Conservation (phyloP, 2,329 filamentous ascomycete genomes). For the Ceratocystis eucalypticola region DNA sequence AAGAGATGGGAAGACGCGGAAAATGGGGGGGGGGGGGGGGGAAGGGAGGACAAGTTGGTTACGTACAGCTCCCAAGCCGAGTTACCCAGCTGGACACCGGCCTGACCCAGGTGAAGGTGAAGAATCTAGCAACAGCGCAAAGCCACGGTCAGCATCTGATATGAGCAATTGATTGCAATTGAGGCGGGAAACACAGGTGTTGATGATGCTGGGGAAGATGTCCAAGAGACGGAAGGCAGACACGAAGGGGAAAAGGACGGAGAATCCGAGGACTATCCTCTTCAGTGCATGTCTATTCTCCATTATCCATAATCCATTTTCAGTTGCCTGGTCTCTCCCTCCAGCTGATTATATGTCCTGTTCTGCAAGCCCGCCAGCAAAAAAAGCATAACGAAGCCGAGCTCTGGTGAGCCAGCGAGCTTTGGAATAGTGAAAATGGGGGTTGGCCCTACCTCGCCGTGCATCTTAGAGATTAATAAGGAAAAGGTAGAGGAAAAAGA, state of each 20-base stretch:
- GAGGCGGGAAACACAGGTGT: background rate
- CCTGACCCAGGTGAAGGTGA: slow-evolving; percentile 53
- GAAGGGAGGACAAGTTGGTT: slow-evolving; percentile 20
- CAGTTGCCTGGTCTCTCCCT: background rate
- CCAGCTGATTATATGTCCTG: background rate
- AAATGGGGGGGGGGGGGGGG: background rate
- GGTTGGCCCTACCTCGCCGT: slow-evolving; percentile 18
- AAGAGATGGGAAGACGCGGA: background rate
- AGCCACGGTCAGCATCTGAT: slow-evolving; percentile 11
- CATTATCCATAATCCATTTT: background rate
- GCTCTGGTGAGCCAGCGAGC: too few species aligned
- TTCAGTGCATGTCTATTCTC: background rate
- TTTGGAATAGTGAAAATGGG: slow-evolving; percentile 45
- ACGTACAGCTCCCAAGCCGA: slow-evolving; percentile 64
- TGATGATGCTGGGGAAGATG: background rate
- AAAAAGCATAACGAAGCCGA: background rate
- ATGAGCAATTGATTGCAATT: slow-evolving; percentile 1
- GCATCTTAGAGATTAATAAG: slow-evolving; percentile 13
- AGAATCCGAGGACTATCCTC: too few species aligned
- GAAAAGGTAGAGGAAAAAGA: slow-evolving; percentile 9
- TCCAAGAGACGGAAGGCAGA: too few species aligned
- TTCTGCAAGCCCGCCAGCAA: background rate
- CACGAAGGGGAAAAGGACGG: too few species aligned
- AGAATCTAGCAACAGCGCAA: slow-evolving; percentile 35
- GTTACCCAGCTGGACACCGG: slow-evolving; percentile 61